Base-by-base conservation (phyloP, 2,329 filamentous ascomycete genomes). In the Sarocladiaceae sp. region DNA sequence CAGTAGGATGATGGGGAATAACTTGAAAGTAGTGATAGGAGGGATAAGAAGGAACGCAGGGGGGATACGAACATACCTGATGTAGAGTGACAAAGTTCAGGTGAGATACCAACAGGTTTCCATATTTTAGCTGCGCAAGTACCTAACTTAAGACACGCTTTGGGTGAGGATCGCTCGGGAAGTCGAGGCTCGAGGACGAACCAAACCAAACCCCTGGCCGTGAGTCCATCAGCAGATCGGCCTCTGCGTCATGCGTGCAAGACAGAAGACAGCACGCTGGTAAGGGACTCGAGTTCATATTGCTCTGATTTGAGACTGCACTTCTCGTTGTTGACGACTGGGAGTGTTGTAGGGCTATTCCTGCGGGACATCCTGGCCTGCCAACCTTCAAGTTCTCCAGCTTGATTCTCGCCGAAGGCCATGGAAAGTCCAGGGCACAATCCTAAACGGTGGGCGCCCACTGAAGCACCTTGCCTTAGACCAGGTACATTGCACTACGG, bases 191-290 rank as follows among this genome's bases (percentile, higher is more conserved):
- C 37, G 37, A 23, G 17, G 37, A n/a, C 7, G 35, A 17, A 18
- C 37, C 40, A 23, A 15, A 20, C 11, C 7, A 17, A 17, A 18
- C 37, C 40, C n/a, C 40, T 20, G 23, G 40, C 17, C 40, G 40
- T 44, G 40, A 26, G 40, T 26, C 40, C 22, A 26, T 44, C 40
- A 26, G 40, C 23, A 26, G 40, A 44, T 40, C 37, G 37, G 23
- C 6, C 17, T 15, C 40, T 44, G 40, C 12, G 20, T 44, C 40
- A 44, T 44, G 37, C 37, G 37, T 22, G 18, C 37, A 40, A n/a
- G 6, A 17, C 35, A 37, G 18, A 17, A 37, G 35, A 37, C 15
- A 8, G 29, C n/a, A 31, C 15, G 29, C 8, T 31, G 29, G 8
- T 15, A 8, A 8, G 29, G 15, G 29, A 31, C 15, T 8, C 29